phyloP scores from a whole-genome alignment of 495 filamentous ascomycete species.

The Daldinia loculata region DNA sequence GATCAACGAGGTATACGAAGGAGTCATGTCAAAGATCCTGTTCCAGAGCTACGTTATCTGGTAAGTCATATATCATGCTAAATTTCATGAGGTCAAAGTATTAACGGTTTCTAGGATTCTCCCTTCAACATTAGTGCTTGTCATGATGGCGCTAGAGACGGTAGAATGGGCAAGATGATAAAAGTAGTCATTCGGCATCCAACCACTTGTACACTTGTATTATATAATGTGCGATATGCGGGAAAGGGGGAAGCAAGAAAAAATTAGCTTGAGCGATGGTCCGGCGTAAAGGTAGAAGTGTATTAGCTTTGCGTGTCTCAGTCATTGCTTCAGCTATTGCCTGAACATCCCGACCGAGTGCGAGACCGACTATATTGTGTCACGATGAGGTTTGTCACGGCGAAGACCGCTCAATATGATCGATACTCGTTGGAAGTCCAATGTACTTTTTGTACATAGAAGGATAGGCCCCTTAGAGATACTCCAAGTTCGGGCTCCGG shows the following conservation, averaged over 20 bases:
- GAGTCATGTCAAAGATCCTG: slow-evolving; percentile 88
- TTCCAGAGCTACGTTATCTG: slow-evolving; percentile 99
- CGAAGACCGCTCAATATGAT: not conserved
- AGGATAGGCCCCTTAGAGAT: not conserved
- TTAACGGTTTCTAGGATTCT: slow-evolving; percentile 72
- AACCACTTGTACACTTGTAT: slow-evolving; percentile 18
- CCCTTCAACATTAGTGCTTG: slow-evolving; percentile 88
- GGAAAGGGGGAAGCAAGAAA: slow-evolving; percentile 13
- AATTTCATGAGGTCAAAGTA: slow-evolving; percentile 28
- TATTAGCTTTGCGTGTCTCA: not conserved
- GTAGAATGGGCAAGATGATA: slow-evolving; percentile 78
- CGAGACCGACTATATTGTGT: not conserved
- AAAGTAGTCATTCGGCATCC: not conserved
- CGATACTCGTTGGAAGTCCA: not conserved
- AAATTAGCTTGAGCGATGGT: not conserved
- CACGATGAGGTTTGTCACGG: not conserved
- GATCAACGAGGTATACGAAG: slow-evolving; percentile 94
- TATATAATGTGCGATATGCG: slow-evolving; percentile 34
- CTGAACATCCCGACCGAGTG: not conserved
- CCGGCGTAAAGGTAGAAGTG: not conserved
- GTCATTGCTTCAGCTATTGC: not conserved
- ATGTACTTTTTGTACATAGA: slow-evolving; percentile 9
- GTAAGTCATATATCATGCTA: slow-evolving; percentile 58
- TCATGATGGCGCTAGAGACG: slow-evolving; percentile 90
- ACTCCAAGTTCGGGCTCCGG: not conserved